Base-by-base conservation (phyloP, 2,329 filamentous ascomycete genomes). In the Fusarium sp. region DNA sequence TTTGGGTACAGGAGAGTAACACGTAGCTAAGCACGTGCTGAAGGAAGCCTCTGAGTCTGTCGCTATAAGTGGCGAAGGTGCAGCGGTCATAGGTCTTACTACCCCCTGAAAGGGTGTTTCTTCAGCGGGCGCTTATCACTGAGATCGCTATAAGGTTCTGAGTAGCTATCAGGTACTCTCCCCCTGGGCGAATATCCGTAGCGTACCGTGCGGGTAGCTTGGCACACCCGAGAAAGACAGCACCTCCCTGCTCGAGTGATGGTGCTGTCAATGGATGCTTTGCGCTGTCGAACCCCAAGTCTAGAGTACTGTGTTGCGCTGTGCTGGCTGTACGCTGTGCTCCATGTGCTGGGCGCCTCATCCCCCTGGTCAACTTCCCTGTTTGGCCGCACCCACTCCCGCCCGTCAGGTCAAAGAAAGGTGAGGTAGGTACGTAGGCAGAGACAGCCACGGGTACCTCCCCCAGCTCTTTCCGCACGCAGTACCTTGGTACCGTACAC, bases 321-420 rank as follows among this genome's bases (percentile, higher is more conserved):
- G 50, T 49, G 49, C 45, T 55, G 52, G 25, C 25, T 25, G 25
- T 25, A 25, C 58, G 46, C 40, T 60, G 51, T 47, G 64, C 63
- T 25, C 23, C 23, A 25, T 65, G 66, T 40, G 33, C 48, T 61
- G 66, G 57, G 51, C 66, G 52, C 43, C 51, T 52, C 58, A 55
- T 58, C 58, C 48, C 62, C 67, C 70, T 63, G 63, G 71, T 45
- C 55, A 57, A 59, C 64, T 73, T 73, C 71, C 71, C 59, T 73
- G 71, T 73, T 73, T 73, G 71, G 71, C 67, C 57, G 69, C 65
- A 61, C 66, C 69, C 69, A 69, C 70, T 72, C 69, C 66, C 71
- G 58, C 67, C 69, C 60, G 64, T 65, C 66, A 70, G 50, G 64
- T 59, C 42, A 54, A 63, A 63, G 64, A 54, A 46, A 56, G 33